Percentiles rank a stretch among this genome's conserved stretches.
Conservation (phyloP, 2,329 filamentous ascomycete genomes). For the Delphinella strobiligena region DNA sequence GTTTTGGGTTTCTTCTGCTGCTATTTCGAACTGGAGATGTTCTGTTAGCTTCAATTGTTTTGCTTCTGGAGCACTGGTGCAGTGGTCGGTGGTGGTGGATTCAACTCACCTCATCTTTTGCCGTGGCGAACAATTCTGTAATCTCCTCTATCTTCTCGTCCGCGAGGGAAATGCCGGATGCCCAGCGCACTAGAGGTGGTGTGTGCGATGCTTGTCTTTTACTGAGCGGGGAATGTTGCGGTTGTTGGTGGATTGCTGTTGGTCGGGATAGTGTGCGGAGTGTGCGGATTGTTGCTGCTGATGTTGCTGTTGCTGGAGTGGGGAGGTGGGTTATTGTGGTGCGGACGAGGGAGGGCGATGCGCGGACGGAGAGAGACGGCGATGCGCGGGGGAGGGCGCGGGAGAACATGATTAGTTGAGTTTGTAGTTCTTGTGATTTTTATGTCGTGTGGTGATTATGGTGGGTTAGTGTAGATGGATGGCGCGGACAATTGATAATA, state of each 20-base stretch:
- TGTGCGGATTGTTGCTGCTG: constrained; percentile 1
- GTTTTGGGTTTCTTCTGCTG: constrained; percentile 40
- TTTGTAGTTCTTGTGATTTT: not conserved
- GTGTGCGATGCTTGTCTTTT: constrained; percentile 15
- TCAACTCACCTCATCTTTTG: constrained; percentile 19
- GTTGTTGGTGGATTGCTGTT: not conserved
- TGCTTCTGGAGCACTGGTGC: not conserved
- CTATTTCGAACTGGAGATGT: constrained; percentile 32
- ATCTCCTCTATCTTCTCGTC: constrained; percentile 30
- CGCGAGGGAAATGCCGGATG: constrained; percentile 18
- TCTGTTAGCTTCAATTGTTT: not conserved
- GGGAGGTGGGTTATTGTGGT: constrained; percentile 12
- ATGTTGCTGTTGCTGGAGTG: not conserved
- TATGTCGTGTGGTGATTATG: not conserved
- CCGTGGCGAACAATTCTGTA: constrained; percentile 28
- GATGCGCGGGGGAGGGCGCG: constrained; percentile 8
- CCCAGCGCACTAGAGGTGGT: constrained; percentile 14
- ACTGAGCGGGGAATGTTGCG: constrained; percentile 1
- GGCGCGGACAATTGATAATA: too few species aligned
- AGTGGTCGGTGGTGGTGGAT: not conserved
- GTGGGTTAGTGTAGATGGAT: too few species aligned
- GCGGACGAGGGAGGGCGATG: constrained; percentile 10
- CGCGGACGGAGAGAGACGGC: constrained; percentile 10
- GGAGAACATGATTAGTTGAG: constrained; percentile 11
- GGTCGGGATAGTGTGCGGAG: constrained; percentile 11